Evolutionary conservation across 257 asterid species (phyloP).

Genomic region (Leonotis leonurus): DNA sequence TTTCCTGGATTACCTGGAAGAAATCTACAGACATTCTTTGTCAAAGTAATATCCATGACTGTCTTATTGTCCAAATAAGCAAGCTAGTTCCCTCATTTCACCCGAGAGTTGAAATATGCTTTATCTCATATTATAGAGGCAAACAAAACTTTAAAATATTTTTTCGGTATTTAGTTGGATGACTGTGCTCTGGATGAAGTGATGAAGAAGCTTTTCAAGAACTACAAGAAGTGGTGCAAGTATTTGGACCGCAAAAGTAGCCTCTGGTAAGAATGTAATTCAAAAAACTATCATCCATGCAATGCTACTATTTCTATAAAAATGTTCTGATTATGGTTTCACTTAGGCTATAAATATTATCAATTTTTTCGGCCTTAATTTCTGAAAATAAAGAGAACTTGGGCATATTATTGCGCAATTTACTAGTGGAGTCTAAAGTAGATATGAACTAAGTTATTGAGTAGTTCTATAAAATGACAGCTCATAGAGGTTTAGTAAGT

Average conservation of each 20-base stretch:
- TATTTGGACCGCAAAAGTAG: slow-evolving; percentile 95
- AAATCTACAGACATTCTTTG: no score
- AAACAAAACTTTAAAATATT: neutral
- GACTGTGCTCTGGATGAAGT: slow-evolving; percentile 94
- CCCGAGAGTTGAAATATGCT: no score
- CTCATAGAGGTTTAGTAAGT: no score
- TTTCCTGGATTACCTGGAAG: no score
- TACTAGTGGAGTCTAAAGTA: neutral
- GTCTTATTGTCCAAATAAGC: no score
- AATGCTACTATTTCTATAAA: neutral
- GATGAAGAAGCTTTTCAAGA: slow-evolving; percentile 97
- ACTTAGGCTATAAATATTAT: neutral
- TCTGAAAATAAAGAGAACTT: slow-evolving; percentile 10
- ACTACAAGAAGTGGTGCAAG: slow-evolving; percentile 99
- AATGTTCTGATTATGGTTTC: slow-evolving; percentile 1
- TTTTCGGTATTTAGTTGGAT: slow-evolving; percentile 57
- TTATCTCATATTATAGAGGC: slow-evolving; percentile 7
- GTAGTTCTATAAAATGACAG: neutral
- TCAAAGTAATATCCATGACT: no score
- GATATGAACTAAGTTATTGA: neutral
- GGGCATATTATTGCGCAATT: neutral
- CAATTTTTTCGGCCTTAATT: neutral
- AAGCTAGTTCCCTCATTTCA: no score
- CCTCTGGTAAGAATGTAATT: slow-evolving; percentile 55
- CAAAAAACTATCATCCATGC: neutral